Evolutionary conservation across 208 protist genomes (phyloP).

Genomic region (Herpetomonas muscarum): DNA sequence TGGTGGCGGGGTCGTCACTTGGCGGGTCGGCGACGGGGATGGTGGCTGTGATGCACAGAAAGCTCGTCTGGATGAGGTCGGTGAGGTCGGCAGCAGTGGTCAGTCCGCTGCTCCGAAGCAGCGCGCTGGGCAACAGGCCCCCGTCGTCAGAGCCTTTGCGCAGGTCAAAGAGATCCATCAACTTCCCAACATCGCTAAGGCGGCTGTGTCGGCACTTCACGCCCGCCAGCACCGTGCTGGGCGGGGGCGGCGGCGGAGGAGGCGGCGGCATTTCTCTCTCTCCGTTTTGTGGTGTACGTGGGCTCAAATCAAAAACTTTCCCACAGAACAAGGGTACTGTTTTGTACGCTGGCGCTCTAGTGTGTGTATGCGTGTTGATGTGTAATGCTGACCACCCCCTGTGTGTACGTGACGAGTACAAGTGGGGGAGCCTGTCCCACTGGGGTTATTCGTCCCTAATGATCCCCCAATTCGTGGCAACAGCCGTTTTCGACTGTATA

Average conservation of each 20-base stretch:
- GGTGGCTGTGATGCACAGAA: constrained; percentile 64
- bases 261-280: not conserved
- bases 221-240: constrained; percentile 24
- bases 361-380: too few species aligned
- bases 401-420: too few species aligned
- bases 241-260: constrained; percentile 3
- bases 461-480: too few species aligned
- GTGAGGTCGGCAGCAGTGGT: constrained; percentile 32
- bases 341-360: too few species aligned
- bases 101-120: constrained; percentile 24
- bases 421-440: too few species aligned
- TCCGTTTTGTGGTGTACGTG: not conserved
- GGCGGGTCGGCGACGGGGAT: constrained; percentile 18
- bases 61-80: constrained; percentile 57
- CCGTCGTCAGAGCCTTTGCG: constrained; percentile 25
- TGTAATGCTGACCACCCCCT: too few species aligned
- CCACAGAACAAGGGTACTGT: too few species aligned
- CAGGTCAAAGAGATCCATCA: constrained; percentile 37
- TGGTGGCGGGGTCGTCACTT: not conserved
- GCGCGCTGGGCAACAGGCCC: constrained; percentile 26
- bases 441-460: too few species aligned
- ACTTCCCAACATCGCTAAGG: constrained; percentile 24
- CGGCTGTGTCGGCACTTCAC: constrained; percentile 48
- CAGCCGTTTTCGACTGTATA: too few species aligned
- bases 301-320: not conserved